These are phyloP conservation scores for Artemisia tridentata DNA, from an alignment of 129 eudicot species.

Conservation along the genomic window DNA sequence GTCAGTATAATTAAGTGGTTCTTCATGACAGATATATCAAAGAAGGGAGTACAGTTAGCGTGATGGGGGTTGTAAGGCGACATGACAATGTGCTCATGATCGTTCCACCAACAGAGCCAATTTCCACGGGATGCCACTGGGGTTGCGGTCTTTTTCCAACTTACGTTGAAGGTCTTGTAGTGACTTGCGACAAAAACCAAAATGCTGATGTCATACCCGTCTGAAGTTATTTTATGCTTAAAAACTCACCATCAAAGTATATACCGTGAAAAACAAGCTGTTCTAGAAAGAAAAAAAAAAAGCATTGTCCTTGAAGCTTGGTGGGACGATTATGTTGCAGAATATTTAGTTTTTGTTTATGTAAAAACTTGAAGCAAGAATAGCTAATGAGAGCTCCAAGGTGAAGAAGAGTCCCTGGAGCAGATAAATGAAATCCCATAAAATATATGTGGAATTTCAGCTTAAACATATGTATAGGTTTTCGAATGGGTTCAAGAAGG, in stretches of 20 bases:
- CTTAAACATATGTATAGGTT: conserved; percentile 22
- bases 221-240: conserved; percentile 29
- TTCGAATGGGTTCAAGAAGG: background rate
- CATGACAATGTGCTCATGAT: conserved; percentile 91
- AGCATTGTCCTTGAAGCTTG: conserved; percentile 16
- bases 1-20: background rate
- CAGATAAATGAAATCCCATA: conserved; percentile 12
- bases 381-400: conserved; percentile 22
- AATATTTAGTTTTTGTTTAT: conserved; percentile 11
- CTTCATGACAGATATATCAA: conserved; percentile 65
- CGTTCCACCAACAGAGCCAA: conserved; percentile 83
- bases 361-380: conserved; percentile 22
- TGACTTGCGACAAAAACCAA: conserved; percentile 81
- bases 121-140: conserved; percentile 84
- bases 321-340: conserved; percentile 1
- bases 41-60: conserved; percentile 96
- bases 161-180: conserved; percentile 77
- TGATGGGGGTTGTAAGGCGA: conserved; percentile 88
- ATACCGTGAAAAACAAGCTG: background rate
- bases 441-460: conserved; percentile 7
- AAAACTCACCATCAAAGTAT: conserved; percentile 15
- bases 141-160: conserved; percentile 81
- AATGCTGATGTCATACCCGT: conserved; percentile 85
- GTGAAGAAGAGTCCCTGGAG: conserved; percentile 18
- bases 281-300: conserved; percentile 20